phyloP scores from a whole-genome alignment of 2,329 filamentous ascomycete species.

The Ceratocystis ficicola region DNA sequence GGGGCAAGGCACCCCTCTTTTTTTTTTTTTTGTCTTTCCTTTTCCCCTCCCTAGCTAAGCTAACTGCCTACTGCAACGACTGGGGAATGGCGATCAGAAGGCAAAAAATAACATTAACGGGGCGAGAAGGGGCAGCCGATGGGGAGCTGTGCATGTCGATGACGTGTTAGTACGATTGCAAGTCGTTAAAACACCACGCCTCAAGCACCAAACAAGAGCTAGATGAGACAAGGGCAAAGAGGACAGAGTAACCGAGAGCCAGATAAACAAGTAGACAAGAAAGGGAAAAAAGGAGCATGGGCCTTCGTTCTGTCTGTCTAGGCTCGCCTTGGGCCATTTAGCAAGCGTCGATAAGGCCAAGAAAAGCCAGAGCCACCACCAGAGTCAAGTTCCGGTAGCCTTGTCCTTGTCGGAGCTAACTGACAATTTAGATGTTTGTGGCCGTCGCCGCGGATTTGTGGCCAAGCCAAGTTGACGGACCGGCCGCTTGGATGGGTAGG shows the following conservation, averaged over 20 bases:
- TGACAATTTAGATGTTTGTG: slow-evolving; percentile 9
- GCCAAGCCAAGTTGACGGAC: neutral
- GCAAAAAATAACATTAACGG: neutral
- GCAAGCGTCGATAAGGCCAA: neutral
- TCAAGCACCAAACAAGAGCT: neutral
- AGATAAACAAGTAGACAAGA: slow-evolving; percentile 1
- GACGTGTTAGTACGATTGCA: neutral
- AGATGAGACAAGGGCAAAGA: neutral
- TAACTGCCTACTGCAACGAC: neutral
- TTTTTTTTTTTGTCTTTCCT: neutral
- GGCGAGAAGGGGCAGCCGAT: neutral
- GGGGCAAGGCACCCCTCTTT: neutral
- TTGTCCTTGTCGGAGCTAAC: slow-evolving; percentile 6
- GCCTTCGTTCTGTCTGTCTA: neutral
- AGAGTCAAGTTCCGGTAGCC: neutral
- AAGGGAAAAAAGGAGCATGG: slow-evolving; percentile 9
- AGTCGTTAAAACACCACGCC: neutral
- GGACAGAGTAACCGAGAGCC: neutral
- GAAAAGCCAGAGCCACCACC: neutral
- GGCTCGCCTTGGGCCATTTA: neutral
- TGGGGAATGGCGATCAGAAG: neutral
- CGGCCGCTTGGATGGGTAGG: neutral
- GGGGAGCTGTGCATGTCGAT: neutral
- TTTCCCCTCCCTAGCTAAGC: neutral
- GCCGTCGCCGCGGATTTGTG: neutral